Percentiles rank a stretch among this genome's conserved stretches.
Evolutionary conservation across 129 eudicot genomes (phyloP).

Genomic region (Artemisia annua): DNA sequence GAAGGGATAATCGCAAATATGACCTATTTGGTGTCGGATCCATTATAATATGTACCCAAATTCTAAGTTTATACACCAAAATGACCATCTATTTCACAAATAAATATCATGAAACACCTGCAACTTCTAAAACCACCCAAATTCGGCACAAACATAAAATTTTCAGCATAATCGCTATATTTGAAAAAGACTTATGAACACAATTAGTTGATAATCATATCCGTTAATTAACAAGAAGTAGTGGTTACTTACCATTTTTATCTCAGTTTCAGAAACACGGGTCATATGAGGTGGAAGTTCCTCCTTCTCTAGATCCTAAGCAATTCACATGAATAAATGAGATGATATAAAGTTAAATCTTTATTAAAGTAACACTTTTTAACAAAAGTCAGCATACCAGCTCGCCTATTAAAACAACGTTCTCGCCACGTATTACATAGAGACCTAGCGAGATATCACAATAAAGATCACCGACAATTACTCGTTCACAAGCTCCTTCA

Average conservation of each 20-base stretch:
- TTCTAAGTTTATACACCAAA: no score
- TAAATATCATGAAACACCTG: no score
- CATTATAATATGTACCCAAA: no score
- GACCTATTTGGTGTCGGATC: background rate
- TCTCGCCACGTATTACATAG: constrained; percentile 42
- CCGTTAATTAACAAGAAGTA: no score
- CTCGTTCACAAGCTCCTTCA: constrained; percentile 45
- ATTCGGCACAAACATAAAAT: no score
- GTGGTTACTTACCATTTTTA: constrained; percentile 29
- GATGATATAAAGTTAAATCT: background rate
- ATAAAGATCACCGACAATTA: constrained; percentile 38
- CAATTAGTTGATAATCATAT: no score
- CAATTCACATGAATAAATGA: background rate
- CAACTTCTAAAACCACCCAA: no score
- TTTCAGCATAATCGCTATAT: no score
- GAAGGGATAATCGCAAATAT: background rate
- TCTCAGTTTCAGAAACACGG: constrained; percentile 42
- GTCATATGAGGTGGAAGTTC: constrained; percentile 25
- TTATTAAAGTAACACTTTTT: background rate
- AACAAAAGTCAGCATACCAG: constrained; percentile 26
- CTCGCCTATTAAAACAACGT: constrained; percentile 39
- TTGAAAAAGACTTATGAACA: no score
- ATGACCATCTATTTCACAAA: no score
- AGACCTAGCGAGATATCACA: constrained; percentile 42
- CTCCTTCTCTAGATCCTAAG: background rate